Evolutionary conservation across 1,139 yeast genomes (phyloP).

Genomic region (Diutina rugosa): DNA sequence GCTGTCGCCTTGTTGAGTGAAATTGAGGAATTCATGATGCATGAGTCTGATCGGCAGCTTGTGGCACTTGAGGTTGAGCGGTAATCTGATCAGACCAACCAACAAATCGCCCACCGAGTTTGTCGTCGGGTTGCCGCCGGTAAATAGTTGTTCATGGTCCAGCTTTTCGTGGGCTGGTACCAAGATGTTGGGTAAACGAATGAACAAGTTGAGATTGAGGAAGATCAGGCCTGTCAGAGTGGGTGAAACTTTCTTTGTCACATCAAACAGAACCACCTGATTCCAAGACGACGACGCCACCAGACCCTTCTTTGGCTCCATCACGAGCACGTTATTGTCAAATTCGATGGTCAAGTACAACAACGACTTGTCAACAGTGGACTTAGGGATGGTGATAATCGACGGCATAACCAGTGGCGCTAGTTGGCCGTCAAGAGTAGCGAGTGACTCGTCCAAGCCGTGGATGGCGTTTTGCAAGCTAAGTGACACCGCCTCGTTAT

Average conservation of each 20-base stretch:
- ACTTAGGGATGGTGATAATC: conserved; percentile 46
- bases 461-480: conserved; percentile 15
- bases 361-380: conserved; percentile 35
- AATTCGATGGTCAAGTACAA: conserved; percentile 64
- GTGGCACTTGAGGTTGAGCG: conserved; percentile 27
- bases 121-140: conserved; percentile 5
- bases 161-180: conserved; percentile 31
- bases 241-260: conserved; percentile 38
- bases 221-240: conserved; percentile 24
- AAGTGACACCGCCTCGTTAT: conserved; percentile 23
- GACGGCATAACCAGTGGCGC: conserved; percentile 49
- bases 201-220: conserved; percentile 60
- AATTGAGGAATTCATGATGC: conserved; percentile 35
- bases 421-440: conserved; percentile 16
- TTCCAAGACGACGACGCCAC: conserved; percentile 51
- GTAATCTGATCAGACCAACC: conserved; percentile 30
- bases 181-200: conserved; percentile 59
- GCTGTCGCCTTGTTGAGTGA: conserved; percentile 10
- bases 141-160: conserved; percentile 18
- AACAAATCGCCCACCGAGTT: conserved; percentile 24
- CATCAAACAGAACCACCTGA: conserved; percentile 85
- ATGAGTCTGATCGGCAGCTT: conserved; percentile 25
- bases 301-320: conserved; percentile 69
- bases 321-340: conserved; percentile 72
- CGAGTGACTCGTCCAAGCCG: conserved; percentile 6